phyloP scores from a whole-genome alignment of 352 stramenopile genomes.

The Plasmopara halstedii region DNA sequence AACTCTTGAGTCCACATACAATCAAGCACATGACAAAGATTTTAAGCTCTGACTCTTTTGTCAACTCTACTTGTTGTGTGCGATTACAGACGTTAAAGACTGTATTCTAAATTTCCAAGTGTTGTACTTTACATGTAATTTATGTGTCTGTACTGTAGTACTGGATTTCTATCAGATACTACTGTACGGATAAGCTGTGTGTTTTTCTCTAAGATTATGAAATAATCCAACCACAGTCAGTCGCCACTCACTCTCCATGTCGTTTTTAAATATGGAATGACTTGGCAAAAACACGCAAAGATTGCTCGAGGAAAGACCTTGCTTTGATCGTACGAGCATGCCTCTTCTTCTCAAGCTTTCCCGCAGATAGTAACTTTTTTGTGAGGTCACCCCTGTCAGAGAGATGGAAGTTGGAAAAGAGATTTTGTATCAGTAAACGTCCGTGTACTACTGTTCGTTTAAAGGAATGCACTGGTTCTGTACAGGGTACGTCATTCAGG shows the following conservation, averaged over 20 bases:
- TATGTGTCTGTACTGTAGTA: background rate
- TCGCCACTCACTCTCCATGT: no score
- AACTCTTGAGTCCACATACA: constrained; percentile 2
- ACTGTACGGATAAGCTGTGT: no score
- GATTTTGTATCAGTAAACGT: constrained; percentile 21
- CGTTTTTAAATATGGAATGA: no score
- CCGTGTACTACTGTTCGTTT: background rate
- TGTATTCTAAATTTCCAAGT: background rate
- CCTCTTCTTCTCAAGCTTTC: constrained; percentile 7
- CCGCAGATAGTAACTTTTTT: constrained; percentile 2
- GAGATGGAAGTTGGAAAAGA: constrained; percentile 1
- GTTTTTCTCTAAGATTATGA: no score
- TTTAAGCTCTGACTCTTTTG: constrained; percentile 21
- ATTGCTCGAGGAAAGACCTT: constrained; percentile 11
- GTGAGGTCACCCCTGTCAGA: constrained; percentile 1
- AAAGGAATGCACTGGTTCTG: background rate
- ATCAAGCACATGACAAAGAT: constrained; percentile 20
- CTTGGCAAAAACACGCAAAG: no score
- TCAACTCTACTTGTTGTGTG: constrained; percentile 9
- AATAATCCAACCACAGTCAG: no score
- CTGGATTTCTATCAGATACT: background rate
- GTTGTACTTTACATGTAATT: background rate
- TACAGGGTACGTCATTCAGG: constrained; percentile 12
- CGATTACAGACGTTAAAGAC: background rate
- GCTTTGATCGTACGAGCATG: constrained; percentile 16